phyloP scores from a whole-genome alignment of 495 filamentous ascomycete species.

The Xylaria telfairii region DNA sequence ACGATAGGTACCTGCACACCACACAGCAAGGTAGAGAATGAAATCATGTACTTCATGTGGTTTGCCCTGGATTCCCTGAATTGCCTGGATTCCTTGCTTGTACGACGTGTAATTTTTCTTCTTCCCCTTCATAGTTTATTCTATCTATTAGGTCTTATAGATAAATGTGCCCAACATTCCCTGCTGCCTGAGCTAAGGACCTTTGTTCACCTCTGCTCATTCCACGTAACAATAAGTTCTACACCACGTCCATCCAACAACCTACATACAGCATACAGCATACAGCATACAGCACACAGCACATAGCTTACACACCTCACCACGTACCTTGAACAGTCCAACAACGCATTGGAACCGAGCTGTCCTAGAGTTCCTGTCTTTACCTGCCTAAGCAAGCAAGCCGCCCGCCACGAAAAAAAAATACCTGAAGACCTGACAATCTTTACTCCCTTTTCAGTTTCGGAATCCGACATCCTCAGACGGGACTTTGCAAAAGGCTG shows the following conservation, averaged over 20 bases:
- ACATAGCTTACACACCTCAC: not conserved
- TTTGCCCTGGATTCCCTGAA: slow-evolving; percentile 14
- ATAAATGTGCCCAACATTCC: slow-evolving; percentile 23
- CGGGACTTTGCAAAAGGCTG: not conserved
- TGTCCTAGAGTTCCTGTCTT: not conserved
- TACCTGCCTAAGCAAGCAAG: slow-evolving; percentile 19
- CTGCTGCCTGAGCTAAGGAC: slow-evolving; percentile 3
- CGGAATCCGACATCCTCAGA: slow-evolving; percentile 21
- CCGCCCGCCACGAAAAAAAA: slow-evolving; percentile 10
- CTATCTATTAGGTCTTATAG: slow-evolving; percentile 6
- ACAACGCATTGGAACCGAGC: slow-evolving; percentile 3
- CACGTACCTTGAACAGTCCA: not conserved
- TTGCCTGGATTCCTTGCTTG: slow-evolving; percentile 15
- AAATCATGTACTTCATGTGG: not conserved
- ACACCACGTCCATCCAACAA: not conserved
- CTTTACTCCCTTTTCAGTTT: not conserved
- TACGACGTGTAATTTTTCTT: slow-evolving; percentile 13
- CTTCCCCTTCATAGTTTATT: not conserved
- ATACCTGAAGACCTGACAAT: slow-evolving; percentile 12
- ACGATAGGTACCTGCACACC: not conserved
- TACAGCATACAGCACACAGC: too few species aligned
- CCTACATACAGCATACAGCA: not conserved
- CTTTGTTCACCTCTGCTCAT: slow-evolving; percentile 1
- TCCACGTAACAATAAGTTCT: slow-evolving; percentile 4
- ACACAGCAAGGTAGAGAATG: not conserved